Evolutionary conservation across 495 filamentous ascomycete species (phyloP).

Genomic region (Penicillium canariense): DNA sequence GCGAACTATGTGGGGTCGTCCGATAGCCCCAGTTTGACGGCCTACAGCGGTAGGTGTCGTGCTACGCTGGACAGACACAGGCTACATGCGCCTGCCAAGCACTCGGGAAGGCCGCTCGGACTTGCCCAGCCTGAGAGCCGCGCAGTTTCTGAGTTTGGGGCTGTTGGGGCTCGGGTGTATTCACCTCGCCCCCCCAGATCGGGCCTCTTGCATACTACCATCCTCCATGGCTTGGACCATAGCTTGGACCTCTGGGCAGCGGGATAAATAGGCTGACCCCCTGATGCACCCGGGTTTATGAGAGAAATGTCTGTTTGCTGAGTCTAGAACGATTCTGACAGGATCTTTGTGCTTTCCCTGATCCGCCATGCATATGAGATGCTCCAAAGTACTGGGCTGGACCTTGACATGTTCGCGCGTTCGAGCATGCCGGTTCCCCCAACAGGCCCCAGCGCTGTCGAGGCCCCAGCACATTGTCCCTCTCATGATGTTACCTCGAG

Average conservation of each 20-base stretch:
- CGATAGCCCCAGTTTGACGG: no score
- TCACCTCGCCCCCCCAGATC: slow-evolving; percentile 17
- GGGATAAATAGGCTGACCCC: not conserved
- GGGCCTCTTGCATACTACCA: not conserved
- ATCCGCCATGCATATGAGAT: not conserved
- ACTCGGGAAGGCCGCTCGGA: slow-evolving; percentile 11
- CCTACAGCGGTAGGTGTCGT: no score
- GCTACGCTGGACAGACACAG: no score
- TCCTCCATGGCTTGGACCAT: not conserved
- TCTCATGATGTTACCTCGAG: not conserved
- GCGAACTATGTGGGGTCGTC: no score
- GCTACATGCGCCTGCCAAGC: slow-evolving; percentile 5
- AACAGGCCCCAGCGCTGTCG: no score
- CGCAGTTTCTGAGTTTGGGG: not conserved
- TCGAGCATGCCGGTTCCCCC: not conserved
- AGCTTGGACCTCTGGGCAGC: not conserved
- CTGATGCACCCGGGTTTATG: not conserved
- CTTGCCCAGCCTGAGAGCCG: slow-evolving; percentile 9
- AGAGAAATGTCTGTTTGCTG: no score
- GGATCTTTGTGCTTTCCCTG: not conserved
- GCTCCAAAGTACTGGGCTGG: not conserved
- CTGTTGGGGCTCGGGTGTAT: slow-evolving; percentile 2
- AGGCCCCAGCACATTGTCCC: not conserved
- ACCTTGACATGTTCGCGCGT: not conserved
- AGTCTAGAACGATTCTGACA: not conserved